These are phyloP conservation scores for Abrus pulchellus DNA, from an alignment of 306 rosid species.

Conservation along the genomic window DNA sequence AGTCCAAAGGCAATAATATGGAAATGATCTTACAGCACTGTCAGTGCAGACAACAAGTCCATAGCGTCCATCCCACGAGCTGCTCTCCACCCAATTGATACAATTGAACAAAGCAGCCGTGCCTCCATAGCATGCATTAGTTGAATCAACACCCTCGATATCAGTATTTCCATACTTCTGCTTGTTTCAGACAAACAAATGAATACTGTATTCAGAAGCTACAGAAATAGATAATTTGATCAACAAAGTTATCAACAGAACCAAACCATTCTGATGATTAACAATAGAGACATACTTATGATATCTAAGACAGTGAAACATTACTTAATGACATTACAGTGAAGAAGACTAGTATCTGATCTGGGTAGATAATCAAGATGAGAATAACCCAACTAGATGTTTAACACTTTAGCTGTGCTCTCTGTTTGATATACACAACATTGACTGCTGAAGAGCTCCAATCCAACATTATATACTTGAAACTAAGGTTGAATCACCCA, in stretches of 20 bases:
- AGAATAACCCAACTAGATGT: not conserved
- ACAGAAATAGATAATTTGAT: slow-evolving; percentile 10
- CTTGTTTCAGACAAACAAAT: slow-evolving; percentile 45
- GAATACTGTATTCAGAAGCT: not conserved
- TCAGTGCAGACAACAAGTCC: slow-evolving; percentile 88
- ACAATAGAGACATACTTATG: slow-evolving; percentile 17
- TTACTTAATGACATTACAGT: slow-evolving; percentile 13
- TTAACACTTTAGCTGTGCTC: slow-evolving; percentile 27
- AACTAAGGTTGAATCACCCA: slow-evolving; percentile 34
- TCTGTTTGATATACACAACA: slow-evolving; percentile 23
- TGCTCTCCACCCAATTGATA: slow-evolving; percentile 93
- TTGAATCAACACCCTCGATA: slow-evolving; percentile 89
- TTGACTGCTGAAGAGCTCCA: slow-evolving; percentile 28
- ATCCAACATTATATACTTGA: slow-evolving; percentile 9
- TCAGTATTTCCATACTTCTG: slow-evolving; percentile 87
- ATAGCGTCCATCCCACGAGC: slow-evolving; percentile 93
- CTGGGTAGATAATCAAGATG: not conserved
- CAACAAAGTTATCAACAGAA: slow-evolving; percentile 26
- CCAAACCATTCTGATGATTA: slow-evolving; percentile 8
- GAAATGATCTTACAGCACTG: slow-evolving; percentile 74
- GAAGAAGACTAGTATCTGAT: slow-evolving; percentile 37
- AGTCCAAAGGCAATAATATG: slow-evolving; percentile 34
- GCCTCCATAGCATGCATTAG: slow-evolving; percentile 95
- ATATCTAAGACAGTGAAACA: slow-evolving; percentile 9
- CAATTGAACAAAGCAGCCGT: slow-evolving; percentile 90